Evolutionary conservation across 495 filamentous ascomycete genomes (phyloP), one percentile per base, ranked within the genome.

Genomic region (Podospora didyma): DNA sequence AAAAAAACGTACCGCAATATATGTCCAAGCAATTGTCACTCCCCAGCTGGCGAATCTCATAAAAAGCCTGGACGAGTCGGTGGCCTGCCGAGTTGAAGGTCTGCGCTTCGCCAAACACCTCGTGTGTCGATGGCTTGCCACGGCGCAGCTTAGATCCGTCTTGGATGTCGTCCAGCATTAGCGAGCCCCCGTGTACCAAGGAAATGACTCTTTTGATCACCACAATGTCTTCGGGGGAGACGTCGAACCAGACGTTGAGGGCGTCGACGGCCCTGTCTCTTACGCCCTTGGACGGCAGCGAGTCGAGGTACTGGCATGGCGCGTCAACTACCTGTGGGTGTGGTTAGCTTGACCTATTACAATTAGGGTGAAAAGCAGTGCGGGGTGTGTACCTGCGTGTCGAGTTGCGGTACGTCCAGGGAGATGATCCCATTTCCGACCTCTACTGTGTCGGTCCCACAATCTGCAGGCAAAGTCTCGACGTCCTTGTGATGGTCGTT

Each of bases 51-150:
- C 84, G 79, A 16, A 94, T 74, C 21, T 58, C 51, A 0, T 1
- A 2, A 19, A 55, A 46, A 0, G 90, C 91, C 39, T 83, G 76
- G 63, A 95, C 91, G 69, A 92, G 92, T 24, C 91, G 83, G 62
- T 93, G 94, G 68, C 93, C 93, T 12, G 90, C 89, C 0, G 86
- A 86, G 68, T 96, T 96, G 70, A 96, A 93, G 7, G 90, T 92
- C 65, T 94, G 90, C 4, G 89, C 86, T 0, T 83, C 85, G 28
- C 91, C 91, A 64, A 92, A 96, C 44, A 96, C 92, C 60, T 78
- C 82, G 71, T 96, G 89, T 0, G 91, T 87, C 28, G 94, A 89
- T 2, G 91, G 92, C 26, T 88, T 77, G 22, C 91, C 92, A 54
- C 91, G 83, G 21, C 91, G 82, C 12, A 96, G 79, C 35, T 81